Evolutionary conservation across 345 rosid species (phyloP), one percentile per base, ranked within the genome.

Genomic region (Microthlaspi erraticum): DNA sequence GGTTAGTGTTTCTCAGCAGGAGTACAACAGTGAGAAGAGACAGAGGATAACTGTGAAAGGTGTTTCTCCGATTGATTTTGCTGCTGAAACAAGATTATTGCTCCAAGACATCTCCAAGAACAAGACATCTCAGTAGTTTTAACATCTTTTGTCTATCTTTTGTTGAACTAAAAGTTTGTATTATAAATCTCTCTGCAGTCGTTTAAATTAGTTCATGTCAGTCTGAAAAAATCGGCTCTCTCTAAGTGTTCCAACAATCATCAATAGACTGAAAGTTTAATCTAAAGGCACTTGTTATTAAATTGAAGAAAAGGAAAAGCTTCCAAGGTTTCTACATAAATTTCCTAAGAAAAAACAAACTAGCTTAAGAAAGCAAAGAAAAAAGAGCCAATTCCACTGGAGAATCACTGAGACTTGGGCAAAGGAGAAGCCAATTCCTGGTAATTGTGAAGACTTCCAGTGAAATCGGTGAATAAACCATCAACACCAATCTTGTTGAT

Each of bases 381-480:
- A 59, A 32, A 60, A 31, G 10, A 52, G 17, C 9, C 7, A 33
- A 43, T 0, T 26, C 53, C n/a, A 26, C 2, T n/a, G 10, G 26
- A 49, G 32, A 60, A 10, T 74, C 68, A 74, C 57, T 60, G 16
- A 14, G 34, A 23, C 13, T 64, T 34, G 19, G 81, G 36, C 11
- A 75, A 76, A 43, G 92, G 85, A 32, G 89, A 70, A 39, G 77
- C 62, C 90, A 75, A 72, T 62, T 91, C 88, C 74, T 85, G 93
- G 56, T 41, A 91, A 17, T 74, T 79, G 46, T 86, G 90, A 10
- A 94, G 85, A 77, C 95, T 91, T 50, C 96, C 92, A 0, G 99
- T 83, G 83, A 89, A 91, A 73, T 94, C 99, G 16, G 99, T 94
- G 65, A 94, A 91, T 64, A 91, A 85, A 41, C 99, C 97, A 66